These are phyloP conservation scores for Raffaelea albimanens DNA, from an alignment of 2,329 filamentous ascomycete species.

Conservation along the genomic window DNA sequence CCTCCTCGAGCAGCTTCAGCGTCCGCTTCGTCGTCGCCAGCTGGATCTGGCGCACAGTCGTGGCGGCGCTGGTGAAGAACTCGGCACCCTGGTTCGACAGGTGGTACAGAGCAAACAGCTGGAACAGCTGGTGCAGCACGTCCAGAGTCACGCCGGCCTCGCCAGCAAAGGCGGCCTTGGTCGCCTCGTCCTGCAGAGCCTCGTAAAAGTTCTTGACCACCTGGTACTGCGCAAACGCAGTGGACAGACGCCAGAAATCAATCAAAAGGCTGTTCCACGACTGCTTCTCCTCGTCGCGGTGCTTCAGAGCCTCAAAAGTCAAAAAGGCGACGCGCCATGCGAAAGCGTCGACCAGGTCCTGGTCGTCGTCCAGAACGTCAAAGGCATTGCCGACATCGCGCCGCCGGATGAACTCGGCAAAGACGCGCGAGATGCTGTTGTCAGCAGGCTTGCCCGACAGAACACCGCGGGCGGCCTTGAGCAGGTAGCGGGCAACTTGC, in stretches of 20 bases:
- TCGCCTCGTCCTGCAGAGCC: constrained; percentile 31
- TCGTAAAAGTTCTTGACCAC: constrained; percentile 64
- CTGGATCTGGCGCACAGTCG: constrained; percentile 55
- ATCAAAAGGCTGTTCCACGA: constrained; percentile 71
- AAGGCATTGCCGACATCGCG: constrained; percentile 58
- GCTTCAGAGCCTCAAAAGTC: constrained; percentile 66
- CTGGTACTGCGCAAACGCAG: constrained; percentile 67
- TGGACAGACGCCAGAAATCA: constrained; percentile 68
- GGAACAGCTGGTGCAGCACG: constrained; percentile 64
- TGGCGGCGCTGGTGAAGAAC: constrained; percentile 8
- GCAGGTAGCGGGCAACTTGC: constrained; percentile 66
- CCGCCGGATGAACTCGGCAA: constrained; percentile 53
- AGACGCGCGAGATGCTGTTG: constrained; percentile 61
- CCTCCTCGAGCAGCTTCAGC: constrained; percentile 60
- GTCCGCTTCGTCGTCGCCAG: constrained; percentile 56
- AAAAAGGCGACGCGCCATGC: constrained; percentile 67
- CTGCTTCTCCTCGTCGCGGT: constrained; percentile 65
- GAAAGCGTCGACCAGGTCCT: constrained; percentile 63
- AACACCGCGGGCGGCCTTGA: constrained; percentile 65
- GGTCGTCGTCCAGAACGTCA: constrained; percentile 60
- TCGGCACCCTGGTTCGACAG: constrained; percentile 60
- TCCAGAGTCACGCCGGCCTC: constrained; percentile 36
- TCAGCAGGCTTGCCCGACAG: constrained; percentile 47
- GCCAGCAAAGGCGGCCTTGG: constrained; percentile 43
- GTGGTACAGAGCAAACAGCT: constrained; percentile 62